phyloP scores from a whole-genome alignment of 768 basidiomycete species.

The Termitomyces sp. region DNA sequence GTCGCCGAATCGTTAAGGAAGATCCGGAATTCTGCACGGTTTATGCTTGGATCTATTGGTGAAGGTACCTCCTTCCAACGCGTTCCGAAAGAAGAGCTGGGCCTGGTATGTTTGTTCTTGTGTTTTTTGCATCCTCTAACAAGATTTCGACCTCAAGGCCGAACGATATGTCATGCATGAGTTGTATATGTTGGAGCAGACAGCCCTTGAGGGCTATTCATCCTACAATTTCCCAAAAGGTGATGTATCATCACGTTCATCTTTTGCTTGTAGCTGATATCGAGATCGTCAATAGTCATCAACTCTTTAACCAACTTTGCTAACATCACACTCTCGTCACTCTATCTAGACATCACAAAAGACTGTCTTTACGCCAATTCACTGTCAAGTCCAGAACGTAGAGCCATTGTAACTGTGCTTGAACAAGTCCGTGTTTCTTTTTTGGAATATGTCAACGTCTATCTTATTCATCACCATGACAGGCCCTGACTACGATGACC shows the following conservation, averaged over 20 bases:
- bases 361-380: slow-evolving; percentile 82
- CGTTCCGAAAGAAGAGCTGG: slow-evolving; percentile 46
- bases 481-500: slow-evolving; percentile 69
- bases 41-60: slow-evolving; percentile 78
- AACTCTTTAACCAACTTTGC: slow-evolving; percentile 72
- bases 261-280: background rate
- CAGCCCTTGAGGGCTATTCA: slow-evolving; percentile 64
- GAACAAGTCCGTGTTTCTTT: slow-evolving; percentile 44
- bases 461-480: background rate
- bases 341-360: slow-evolving; percentile 92
- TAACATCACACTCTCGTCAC: slow-evolving; percentile 79
- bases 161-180: slow-evolving; percentile 89
- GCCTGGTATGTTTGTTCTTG: slow-evolving; percentile 48
- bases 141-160: slow-evolving; percentile 38
- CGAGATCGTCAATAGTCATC: slow-evolving; percentile 58
- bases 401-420: slow-evolving; percentile 67
- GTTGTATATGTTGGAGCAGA: slow-evolving; percentile 66
- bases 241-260: slow-evolving; percentile 21
- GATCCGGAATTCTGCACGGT: slow-evolving; percentile 82
- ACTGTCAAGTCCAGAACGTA: slow-evolving; percentile 47
- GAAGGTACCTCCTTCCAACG: slow-evolving; percentile 32
- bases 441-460: slow-evolving; percentile 5
- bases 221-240: slow-evolving; percentile 83
- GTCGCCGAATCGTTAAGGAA: slow-evolving; percentile 75
- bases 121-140: background rate